A percentile compares a stretch with the other conserved stretches of the same genome.
Evolutionary conservation across 441 rosid species (phyloP).

Genomic region (Syzygium syzygioides): DNA sequence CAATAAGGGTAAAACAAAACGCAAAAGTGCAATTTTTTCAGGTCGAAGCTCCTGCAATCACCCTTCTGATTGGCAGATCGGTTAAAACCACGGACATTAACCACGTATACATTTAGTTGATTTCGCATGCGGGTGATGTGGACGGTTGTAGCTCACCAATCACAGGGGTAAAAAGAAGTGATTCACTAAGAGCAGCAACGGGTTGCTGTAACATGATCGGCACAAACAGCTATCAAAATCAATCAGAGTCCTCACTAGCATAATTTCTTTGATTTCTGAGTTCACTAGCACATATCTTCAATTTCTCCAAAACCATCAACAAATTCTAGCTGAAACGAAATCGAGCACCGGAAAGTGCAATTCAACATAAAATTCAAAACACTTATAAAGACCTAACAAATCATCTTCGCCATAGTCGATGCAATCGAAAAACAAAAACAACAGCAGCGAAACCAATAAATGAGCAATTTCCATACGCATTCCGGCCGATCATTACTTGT

Average conservation of each 20-base stretch:
- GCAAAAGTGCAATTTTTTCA: neutral
- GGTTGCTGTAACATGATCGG: neutral
- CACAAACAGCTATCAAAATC: neutral
- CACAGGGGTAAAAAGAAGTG: neutral
- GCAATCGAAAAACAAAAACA: neutral
- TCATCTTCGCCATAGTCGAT: neutral
- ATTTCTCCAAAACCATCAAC: neutral
- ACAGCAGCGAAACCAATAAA: neutral
- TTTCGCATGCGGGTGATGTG: neutral
- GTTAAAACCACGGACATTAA: neutral
- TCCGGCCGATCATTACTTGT: constrained; percentile 34
- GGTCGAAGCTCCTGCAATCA: neutral
- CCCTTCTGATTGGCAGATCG: neutral
- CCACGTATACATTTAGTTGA: neutral
- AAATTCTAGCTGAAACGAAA: neutral
- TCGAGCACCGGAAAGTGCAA: neutral
- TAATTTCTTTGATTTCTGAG: neutral
- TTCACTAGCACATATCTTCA: neutral
- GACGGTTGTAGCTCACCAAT: neutral
- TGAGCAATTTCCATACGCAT: neutral
- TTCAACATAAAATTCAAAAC: neutral
- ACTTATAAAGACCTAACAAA: neutral
- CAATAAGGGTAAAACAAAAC: neutral
- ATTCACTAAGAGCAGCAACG: neutral
- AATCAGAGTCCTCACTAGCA: neutral